Conservation (phyloP, 1,284 basidiomycete species). For the Cystobasidium pallidum region DNA sequence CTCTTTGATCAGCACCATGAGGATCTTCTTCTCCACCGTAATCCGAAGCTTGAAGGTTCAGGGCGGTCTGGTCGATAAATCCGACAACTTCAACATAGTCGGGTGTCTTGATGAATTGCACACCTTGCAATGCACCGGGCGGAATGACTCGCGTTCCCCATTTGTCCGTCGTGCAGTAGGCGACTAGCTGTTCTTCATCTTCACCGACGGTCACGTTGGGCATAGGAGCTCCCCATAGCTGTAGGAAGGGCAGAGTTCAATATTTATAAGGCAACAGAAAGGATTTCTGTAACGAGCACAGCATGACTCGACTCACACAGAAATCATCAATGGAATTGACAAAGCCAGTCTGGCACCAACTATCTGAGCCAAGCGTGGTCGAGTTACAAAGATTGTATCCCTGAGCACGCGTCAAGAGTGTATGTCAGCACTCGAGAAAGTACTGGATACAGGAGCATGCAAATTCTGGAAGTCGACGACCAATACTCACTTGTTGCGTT, state of each 20-base stretch:
- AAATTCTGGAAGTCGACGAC: not conserved
- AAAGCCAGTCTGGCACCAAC: slow-evolving; percentile 66
- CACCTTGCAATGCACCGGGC: slow-evolving; percentile 62
- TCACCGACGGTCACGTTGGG: slow-evolving; percentile 46
- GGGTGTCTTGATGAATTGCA: slow-evolving; percentile 68
- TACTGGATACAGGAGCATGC: too few relatives aligned
- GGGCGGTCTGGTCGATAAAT: slow-evolving; percentile 65
- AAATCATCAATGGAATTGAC: slow-evolving; percentile 51
- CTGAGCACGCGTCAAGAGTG: not conserved
- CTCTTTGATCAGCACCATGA: slow-evolving; percentile 54
- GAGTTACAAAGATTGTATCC: slow-evolving; percentile 63
- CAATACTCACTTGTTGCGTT: slow-evolving; percentile 36
- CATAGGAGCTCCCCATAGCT: slow-evolving; percentile 45
- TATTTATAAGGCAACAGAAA: slow-evolving; percentile 15
- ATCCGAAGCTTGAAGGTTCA: slow-evolving; percentile 65
- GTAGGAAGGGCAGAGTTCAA: not conserved
- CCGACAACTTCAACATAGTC: slow-evolving; percentile 70
- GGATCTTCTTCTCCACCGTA: slow-evolving; percentile 63
- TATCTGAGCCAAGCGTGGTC: slow-evolving; percentile 65
- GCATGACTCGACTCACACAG: slow-evolving; percentile 26
- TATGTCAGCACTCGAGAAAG: too few relatives aligned
- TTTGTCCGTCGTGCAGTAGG: slow-evolving; percentile 47
- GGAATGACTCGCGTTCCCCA: slow-evolving; percentile 44
- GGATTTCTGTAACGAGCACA: not conserved
- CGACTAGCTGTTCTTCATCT: slow-evolving; percentile 48